These are phyloP conservation scores for Solanum neorickii DNA, from an alignment of 257 asterid species.

Conservation along the genomic window DNA sequence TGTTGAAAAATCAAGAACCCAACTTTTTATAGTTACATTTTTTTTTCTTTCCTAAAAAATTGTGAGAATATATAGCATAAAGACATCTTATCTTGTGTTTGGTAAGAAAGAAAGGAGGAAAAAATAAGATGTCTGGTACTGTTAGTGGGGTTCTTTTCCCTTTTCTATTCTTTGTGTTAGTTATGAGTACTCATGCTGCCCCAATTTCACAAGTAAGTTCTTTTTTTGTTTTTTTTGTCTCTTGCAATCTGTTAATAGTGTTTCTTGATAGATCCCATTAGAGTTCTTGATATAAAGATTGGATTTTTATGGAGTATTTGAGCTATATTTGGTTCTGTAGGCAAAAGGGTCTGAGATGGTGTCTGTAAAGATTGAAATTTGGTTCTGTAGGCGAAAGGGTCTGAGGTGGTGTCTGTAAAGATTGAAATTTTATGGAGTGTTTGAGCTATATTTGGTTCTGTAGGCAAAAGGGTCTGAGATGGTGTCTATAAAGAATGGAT, in stretches of 20 bases:
- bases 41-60: not conserved
- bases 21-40: not conserved
- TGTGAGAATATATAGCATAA: not conserved
- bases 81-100: not conserved
- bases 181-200: conserved; percentile 15
- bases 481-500: not conserved
- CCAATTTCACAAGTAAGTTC: conserved; percentile 29
- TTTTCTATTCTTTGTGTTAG: conserved; percentile 24
- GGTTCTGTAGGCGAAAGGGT: not conserved
- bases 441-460: not conserved
- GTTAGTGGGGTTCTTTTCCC: conserved; percentile 26
- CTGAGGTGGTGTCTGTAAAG: not conserved
- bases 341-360: not conserved
- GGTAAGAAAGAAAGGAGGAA: not conserved
- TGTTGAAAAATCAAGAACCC: not conserved
- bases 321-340: not conserved
- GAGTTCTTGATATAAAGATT: not conserved
- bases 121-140: conserved; percentile 22
- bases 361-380: not conserved
- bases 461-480: not conserved
- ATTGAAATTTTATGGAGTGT: not conserved
- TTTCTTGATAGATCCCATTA: conserved; percentile 22
- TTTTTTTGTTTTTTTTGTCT: not conserved
- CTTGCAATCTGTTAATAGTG: not conserved
- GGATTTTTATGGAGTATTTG: not conserved